Conservation (phyloP, 2,329 filamentous ascomycete genomes). For the Stromatinia cepivora region DNA sequence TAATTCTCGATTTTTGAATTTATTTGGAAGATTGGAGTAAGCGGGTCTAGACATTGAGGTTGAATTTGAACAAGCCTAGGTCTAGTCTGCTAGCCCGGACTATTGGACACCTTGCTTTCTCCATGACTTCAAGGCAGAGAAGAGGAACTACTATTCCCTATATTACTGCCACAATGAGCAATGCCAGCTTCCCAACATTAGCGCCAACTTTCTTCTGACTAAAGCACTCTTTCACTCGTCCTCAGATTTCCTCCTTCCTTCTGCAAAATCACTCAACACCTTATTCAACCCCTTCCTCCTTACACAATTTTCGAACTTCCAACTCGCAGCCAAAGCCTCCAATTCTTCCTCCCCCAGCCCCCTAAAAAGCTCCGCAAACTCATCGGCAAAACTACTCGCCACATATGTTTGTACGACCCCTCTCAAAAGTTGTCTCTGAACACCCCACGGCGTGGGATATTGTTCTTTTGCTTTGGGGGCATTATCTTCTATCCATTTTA, state of each 20-base stretch:
- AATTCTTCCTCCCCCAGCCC: constrained; percentile 53
- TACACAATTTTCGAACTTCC: constrained; percentile 52
- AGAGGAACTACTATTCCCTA: neutral
- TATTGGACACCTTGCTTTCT: neutral
- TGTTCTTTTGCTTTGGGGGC: constrained; percentile 39
- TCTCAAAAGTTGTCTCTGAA: constrained; percentile 51
- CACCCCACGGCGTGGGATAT: constrained; percentile 46
- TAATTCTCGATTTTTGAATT: too few relatives aligned
- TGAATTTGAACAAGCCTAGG: too few relatives aligned
- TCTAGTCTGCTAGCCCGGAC: too few relatives aligned
- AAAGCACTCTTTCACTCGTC: neutral
- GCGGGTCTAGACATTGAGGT: too few relatives aligned
- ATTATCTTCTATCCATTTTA: constrained; percentile 47
- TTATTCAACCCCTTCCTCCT: constrained; percentile 45
- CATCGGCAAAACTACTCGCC: constrained; percentile 52
- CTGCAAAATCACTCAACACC: constrained; percentile 33
- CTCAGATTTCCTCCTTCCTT: neutral
- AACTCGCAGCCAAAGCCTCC: constrained; percentile 50
- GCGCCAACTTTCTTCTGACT: too few relatives aligned
- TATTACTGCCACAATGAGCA: neutral
- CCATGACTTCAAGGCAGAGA: neutral
- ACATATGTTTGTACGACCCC: constrained; percentile 51
- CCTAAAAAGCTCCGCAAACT: constrained; percentile 56
- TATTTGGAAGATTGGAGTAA: too few relatives aligned
- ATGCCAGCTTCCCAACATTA: neutral